These are phyloP conservation scores for Mycena albidolilacea DNA, from an alignment of 768 basidiomycete species.

Conservation along the genomic window DNA sequence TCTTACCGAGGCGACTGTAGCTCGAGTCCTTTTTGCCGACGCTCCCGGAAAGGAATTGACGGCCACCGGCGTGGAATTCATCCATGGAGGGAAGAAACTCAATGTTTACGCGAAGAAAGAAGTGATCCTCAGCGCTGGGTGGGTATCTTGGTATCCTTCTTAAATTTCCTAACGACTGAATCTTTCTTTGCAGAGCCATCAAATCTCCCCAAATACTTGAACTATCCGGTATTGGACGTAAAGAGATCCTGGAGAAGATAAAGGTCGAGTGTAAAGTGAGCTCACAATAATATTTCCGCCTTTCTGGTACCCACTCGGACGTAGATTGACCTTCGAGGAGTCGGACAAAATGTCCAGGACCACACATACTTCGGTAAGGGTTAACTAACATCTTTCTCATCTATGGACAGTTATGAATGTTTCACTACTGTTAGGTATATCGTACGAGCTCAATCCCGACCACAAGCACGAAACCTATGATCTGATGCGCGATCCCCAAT, in stretches of 20 bases:
- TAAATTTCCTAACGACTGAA: not conserved
- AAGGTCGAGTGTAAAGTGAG: not conserved
- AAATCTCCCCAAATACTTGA: constrained; percentile 56
- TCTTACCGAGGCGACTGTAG: not conserved
- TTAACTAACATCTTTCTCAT: not conserved
- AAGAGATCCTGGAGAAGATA: not conserved
- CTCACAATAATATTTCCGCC: not conserved
- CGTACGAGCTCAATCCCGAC: not conserved
- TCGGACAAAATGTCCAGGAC: constrained; percentile 70
- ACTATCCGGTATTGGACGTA: constrained; percentile 62
- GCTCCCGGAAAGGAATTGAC: constrained; percentile 41
- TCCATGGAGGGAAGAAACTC: constrained; percentile 41
- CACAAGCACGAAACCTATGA: constrained; percentile 41
- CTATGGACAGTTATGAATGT: not conserved
- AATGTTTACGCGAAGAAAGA: not conserved
- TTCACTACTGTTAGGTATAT: not conserved
- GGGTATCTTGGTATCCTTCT: not conserved
- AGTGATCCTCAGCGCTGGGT: constrained; percentile 5
- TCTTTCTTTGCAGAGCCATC: not conserved
- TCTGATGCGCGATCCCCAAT: constrained; percentile 45
- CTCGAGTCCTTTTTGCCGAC: not conserved
- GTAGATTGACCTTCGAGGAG: constrained; percentile 54
- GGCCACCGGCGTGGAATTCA: constrained; percentile 66
- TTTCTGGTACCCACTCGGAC: constrained; percentile 24
- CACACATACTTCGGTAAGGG: constrained; percentile 47